Evolutionary conservation across 176 grass and related monocot species (phyloP), one percentile per base, ranked within the genome.

Genomic region (Chloris gayana): DNA sequence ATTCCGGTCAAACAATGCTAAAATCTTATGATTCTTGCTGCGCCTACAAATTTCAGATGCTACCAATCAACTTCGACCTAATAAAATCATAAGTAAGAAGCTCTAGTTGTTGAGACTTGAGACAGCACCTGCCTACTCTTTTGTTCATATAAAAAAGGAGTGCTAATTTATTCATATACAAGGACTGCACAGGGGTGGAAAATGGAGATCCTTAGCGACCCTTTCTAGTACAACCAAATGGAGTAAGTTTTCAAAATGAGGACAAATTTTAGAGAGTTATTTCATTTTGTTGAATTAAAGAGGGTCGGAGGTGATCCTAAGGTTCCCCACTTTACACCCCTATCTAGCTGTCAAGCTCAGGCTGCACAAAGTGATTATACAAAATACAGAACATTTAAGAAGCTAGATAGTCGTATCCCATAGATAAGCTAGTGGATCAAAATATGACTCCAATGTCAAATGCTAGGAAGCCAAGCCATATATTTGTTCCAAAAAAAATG

Each of bases 311-410:
- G 3, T 46, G 44, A 14, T 12, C 10, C 44, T 46, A 45, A 45
- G 42, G 42, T 45, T 45, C 42, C 12, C 42, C 42, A 45, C 42
- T 45, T 45, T 45, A 45, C 42, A 45, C 42, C 42, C 37, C 37
- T 39, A 39, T 46, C 67, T 7, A 9, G 17, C 79, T 86, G 64
- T 84, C 41, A 44, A 70, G 72, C 7, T 37, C 64, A n/a, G 75
- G 72, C 7, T 77, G 80, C 49, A 79, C 64, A 21, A 79, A 85
- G 33, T 18, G 64, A 73, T 76, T 88, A 66, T 90, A 74, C 54
- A 63, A 85, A 71, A 75, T 86, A 79, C 5, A 73, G 65, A 50
- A 80, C 24, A 18, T 34, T 83, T 35, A 86, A 77, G 53, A 85
- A 39, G 13, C 45, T 84, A 86, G 83, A 80, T 21, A 82, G 71